Conservation (phyloP, 2,329 filamentous ascomycete genomes). For the Ophiocordyceps camponoti-floridani region DNA sequence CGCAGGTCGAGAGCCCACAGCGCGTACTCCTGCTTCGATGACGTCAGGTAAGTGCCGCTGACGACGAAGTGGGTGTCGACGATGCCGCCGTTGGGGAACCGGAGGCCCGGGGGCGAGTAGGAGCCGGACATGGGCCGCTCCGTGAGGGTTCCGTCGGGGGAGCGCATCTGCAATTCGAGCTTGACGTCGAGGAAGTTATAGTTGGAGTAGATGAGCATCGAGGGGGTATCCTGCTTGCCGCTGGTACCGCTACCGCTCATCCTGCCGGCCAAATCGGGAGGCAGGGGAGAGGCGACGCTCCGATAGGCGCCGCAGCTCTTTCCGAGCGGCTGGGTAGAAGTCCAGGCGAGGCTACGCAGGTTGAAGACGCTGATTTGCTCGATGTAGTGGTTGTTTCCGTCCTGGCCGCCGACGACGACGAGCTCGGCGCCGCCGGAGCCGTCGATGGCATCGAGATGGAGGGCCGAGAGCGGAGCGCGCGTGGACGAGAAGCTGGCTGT, state of each 20-base stretch:
- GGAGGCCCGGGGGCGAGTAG: constrained; percentile 76
- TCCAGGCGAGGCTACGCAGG: constrained; percentile 87
- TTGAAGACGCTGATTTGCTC: constrained; percentile 99
- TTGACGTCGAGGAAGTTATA: constrained; percentile 98
- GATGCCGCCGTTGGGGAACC: constrained; percentile 90
- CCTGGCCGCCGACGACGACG: constrained; percentile 91
- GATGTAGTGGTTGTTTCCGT: constrained; percentile 96
- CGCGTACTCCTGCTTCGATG: constrained; percentile 94
- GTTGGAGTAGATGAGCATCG: constrained; percentile 96
- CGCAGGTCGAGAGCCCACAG: constrained; percentile 86
- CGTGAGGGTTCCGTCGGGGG: constrained; percentile 63
- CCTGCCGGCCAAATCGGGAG: constrained; percentile 43
- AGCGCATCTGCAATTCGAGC: constrained; percentile 75
- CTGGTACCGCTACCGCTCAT: constrained; percentile 41
- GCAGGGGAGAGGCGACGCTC: constrained; percentile 78
- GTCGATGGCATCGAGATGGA: constrained; percentile 86
- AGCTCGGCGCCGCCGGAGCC: constrained; percentile 88
- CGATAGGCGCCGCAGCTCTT: constrained; percentile 93
- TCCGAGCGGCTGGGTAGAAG: constrained; percentile 67
- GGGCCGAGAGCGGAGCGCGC: constrained; percentile 65
- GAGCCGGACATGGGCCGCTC: constrained; percentile 80
- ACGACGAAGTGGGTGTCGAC: constrained; percentile 96
- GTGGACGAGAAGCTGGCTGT: constrained; percentile 74
- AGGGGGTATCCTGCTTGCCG: constrained; percentile 34
- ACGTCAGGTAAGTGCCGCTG: constrained; percentile 91